Conservation (phyloP, 2,329 filamentous ascomycete genomes). For the Hypoxylon sp. region DNA sequence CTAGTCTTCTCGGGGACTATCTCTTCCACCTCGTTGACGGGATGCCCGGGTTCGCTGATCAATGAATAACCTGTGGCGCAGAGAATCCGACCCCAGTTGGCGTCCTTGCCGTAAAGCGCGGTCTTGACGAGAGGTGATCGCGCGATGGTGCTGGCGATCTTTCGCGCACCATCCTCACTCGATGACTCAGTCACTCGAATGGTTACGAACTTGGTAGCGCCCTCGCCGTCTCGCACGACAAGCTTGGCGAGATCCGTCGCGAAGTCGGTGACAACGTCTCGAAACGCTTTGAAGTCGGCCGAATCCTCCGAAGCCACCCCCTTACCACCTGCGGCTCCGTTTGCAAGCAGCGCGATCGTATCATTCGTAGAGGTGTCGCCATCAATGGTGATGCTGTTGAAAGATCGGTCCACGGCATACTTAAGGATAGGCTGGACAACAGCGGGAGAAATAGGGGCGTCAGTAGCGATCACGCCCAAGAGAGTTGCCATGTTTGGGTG, state of each 20-base stretch:
- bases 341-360: conserved; percentile 93
- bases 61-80: conserved; percentile 90
- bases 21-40: conserved; percentile 70
- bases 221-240: conserved; percentile 95
- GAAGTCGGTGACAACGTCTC: conserved; percentile 78
- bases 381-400: conserved; percentile 97
- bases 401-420: conserved; percentile 82
- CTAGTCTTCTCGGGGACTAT: conserved; percentile 76
- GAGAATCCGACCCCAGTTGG: conserved; percentile 97
- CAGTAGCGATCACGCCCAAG: conserved; percentile 90
- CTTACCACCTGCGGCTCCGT: conserved; percentile 86
- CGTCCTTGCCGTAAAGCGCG: conserved; percentile 94
- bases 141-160: conserved; percentile 89
- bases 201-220: conserved; percentile 97
- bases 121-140: conserved; percentile 96
- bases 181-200: conserved; percentile 83
- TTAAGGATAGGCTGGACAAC: conserved; percentile 78
- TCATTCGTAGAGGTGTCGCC: conserved; percentile 98
- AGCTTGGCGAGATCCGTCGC: conserved; percentile 88
- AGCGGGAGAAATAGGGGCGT: conserved; percentile 79
- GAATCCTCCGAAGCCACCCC: conserved; percentile 67
- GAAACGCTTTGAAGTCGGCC: conserved; percentile 77
- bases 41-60: conserved; percentile 68
- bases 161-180: conserved; percentile 76
- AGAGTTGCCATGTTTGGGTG: conserved; percentile 99